Conservation (phyloP, 495 filamentous ascomycete genomes). For the Penicillium maclennaniae region DNA sequence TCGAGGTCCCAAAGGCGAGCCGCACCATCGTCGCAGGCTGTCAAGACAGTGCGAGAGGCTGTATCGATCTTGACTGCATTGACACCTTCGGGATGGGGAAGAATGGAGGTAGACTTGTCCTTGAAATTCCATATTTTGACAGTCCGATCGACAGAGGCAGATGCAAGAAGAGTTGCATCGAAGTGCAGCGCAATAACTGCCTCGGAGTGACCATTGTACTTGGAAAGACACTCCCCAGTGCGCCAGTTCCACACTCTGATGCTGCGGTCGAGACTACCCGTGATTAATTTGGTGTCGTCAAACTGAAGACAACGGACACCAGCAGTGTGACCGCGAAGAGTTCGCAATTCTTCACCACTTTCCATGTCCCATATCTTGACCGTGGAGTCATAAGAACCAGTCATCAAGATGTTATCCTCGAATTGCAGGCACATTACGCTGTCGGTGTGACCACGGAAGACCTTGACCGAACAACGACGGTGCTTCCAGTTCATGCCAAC, state of each 20-base stretch:
- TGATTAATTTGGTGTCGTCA: slow-evolving; percentile 86
- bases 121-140: slow-evolving; percentile 94
- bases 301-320: slow-evolving; percentile 90
- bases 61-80: slow-evolving; percentile 86
- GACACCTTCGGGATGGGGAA: slow-evolving; percentile 89
- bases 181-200: slow-evolving; percentile 87
- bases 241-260: slow-evolving; percentile 96
- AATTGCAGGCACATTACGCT: slow-evolving; percentile 97
- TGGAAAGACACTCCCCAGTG: slow-evolving; percentile 83
- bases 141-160: slow-evolving; percentile 81
- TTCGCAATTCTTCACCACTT: slow-evolving; percentile 78
- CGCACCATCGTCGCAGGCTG: slow-evolving; percentile 90
- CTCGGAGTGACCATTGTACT: slow-evolving; percentile 67
- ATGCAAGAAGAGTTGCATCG: slow-evolving; percentile 74
- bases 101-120: slow-evolving; percentile 68
- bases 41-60: slow-evolving; percentile 76
- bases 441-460: slow-evolving; percentile 86
- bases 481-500: slow-evolving; percentile 96
- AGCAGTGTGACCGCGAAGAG: slow-evolving; percentile 72
- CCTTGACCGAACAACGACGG: slow-evolving; percentile 74
- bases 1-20: slow-evolving; percentile 93
- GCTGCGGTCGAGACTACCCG: slow-evolving; percentile 73
- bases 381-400: slow-evolving; percentile 90
- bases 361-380: slow-evolving; percentile 96
- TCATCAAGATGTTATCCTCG: slow-evolving; percentile 85